Conservation (phyloP, 2,329 filamentous ascomycete genomes). For the Pseudogymnoascus sp. region DNA sequence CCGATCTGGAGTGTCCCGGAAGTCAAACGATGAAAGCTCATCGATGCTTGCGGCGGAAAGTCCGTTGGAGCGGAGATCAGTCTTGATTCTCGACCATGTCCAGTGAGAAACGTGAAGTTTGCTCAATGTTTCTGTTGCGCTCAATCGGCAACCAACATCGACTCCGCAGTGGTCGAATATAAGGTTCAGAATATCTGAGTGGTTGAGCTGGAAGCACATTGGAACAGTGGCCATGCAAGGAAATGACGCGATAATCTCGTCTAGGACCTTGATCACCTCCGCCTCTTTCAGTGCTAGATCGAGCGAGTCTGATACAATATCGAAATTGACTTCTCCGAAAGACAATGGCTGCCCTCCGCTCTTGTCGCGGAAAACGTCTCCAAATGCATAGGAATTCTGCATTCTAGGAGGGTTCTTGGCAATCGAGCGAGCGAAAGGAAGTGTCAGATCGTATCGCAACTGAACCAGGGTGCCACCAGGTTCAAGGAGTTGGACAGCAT, state of each 20-base stretch:
- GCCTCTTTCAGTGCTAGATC: constrained; percentile 87
- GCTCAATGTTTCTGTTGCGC: constrained; percentile 76
- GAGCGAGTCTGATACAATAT: constrained; percentile 80
- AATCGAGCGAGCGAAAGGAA: constrained; percentile 79
- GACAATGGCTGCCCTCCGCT: constrained; percentile 75
- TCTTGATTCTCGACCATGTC: constrained; percentile 74
- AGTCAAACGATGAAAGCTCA: constrained; percentile 85
- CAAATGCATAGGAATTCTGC: constrained; percentile 78
- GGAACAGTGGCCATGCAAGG: constrained; percentile 62
- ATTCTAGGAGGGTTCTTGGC: constrained; percentile 63
- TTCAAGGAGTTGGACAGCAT: constrained; percentile 75
- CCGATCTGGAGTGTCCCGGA: constrained; percentile 55
- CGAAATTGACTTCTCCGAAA: constrained; percentile 89
- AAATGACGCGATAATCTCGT: constrained; percentile 79
- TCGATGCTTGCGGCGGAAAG: constrained; percentile 85
- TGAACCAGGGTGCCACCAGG: constrained; percentile 81
- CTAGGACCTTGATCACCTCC: constrained; percentile 86
- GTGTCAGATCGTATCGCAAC: constrained; percentile 85
- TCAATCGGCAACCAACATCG: constrained; percentile 56
- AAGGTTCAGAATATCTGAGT: constrained; percentile 75
- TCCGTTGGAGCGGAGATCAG: constrained; percentile 66
- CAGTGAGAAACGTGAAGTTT: constrained; percentile 76
- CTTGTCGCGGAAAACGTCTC: constrained; percentile 75
- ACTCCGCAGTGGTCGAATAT: constrained; percentile 91
- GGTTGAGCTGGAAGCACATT: constrained; percentile 87